Percentiles rank a stretch among this genome's conserved stretches.
phyloP scores from a whole-genome alignment of 192 early-diverging fungal species.

The Coemansia sp. region DNA sequence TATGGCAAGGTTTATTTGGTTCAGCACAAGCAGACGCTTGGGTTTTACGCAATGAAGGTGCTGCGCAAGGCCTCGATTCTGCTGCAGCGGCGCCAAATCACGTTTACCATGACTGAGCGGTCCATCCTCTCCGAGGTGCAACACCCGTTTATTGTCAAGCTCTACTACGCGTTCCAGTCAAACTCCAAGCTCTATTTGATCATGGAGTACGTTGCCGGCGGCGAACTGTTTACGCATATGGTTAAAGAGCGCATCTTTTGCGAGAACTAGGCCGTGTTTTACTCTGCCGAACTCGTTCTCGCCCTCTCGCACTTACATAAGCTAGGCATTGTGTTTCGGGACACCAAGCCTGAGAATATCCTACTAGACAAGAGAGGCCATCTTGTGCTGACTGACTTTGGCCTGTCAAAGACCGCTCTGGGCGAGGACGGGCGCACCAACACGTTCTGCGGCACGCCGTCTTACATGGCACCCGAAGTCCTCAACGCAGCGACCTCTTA shows the following conservation, averaged over 20 bases:
- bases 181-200: slow-evolving; percentile 83
- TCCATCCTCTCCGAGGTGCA: slow-evolving; percentile 80
- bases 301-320: slow-evolving; percentile 85
- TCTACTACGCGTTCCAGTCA: slow-evolving; percentile 92
- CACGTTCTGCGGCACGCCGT: slow-evolving; percentile 87
- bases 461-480: slow-evolving; percentile 85
- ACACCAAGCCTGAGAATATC: slow-evolving; percentile 74
- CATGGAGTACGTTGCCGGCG: slow-evolving; percentile 86
- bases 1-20: slow-evolving; percentile 88
- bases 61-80: slow-evolving; percentile 85
- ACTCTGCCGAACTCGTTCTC: slow-evolving; percentile 81
- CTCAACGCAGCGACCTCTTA: slow-evolving; percentile 57
- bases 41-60: slow-evolving; percentile 90
- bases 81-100: slow-evolving; percentile 74
- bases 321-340: slow-evolving; percentile 88
- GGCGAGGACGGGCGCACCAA: slow-evolving; percentile 58
- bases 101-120: slow-evolving; percentile 84
- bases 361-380: slow-evolving; percentile 75
- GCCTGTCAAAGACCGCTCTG: slow-evolving; percentile 73
- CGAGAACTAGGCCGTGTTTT: slow-evolving; percentile 85
- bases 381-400: slow-evolving; percentile 91
- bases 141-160: slow-evolving; percentile 91
- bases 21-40: slow-evolving; percentile 58
- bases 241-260: slow-evolving; percentile 58
- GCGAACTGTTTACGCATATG: slow-evolving; percentile 92